Evolutionary conservation across 2,329 filamentous ascomycete species (phyloP), one percentile per base, ranked within the genome.

Genomic region (Talaromyces sp.): DNA sequence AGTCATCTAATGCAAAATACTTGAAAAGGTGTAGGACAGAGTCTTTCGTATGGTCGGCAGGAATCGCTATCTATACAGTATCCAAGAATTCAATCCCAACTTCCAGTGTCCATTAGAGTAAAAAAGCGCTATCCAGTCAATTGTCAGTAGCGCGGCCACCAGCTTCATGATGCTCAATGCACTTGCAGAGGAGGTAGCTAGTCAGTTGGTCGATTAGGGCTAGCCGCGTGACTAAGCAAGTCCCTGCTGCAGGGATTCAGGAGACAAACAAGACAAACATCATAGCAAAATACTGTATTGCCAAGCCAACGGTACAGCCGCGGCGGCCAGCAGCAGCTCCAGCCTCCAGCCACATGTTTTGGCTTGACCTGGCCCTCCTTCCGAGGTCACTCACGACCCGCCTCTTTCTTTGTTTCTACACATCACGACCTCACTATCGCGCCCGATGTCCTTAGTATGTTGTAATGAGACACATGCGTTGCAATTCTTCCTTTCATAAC

Each of bases 261-360:
- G 4, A 52, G 50, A 33, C 73, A 75, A 74, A 74, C 70, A 67
- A 54, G 54, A 62, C 68, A 73, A 73, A 73, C 69, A 67, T 8
- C 3, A 54, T 28, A 52, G 39, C 18, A 58, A 63, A n/a, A n/a
- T n/a, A n/a, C n/a, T n/a, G n/a, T 61, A 59, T 65, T 61, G 50
- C 57, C 35, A 39, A 37, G 64, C 66, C 67, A 70, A 69, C 68
- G 69, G 69, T 25, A 40, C 28, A 56, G 54, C 35, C 54, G 54
- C 54, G 54, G 54, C 69, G 69, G 69, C 67, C 42, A 28, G 60
- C 35, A 48, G 21, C 3, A 28, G 28, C 39, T 40, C 39, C 62
- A 62, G 67, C 68, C 40, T 69, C 74, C 75, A 77, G 75, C 75
- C 76, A 77, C 75, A 76, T 76, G 74, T 73, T 76, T 73, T 69